phyloP scores from a whole-genome alignment of 352 stramenopile species.

The Achlya hypogyna region DNA sequence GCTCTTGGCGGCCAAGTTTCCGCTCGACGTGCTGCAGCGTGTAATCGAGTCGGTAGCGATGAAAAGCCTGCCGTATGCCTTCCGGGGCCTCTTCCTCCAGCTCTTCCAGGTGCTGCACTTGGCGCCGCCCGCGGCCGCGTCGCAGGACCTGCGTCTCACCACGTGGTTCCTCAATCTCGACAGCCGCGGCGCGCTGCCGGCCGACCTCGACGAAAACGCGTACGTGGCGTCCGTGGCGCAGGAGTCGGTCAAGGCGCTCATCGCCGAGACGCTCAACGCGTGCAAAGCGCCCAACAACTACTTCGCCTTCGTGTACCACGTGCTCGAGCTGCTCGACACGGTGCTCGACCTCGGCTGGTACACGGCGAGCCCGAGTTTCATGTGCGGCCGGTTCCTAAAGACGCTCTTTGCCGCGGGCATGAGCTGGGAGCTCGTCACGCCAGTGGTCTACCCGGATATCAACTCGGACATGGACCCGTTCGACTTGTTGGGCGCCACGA shows the following conservation, averaged over 20 bases:
- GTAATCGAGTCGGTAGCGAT: constrained; percentile 5
- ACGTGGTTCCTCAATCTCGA: neutral
- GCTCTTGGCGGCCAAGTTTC: neutral
- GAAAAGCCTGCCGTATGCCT: neutral
- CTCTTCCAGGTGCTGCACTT: constrained; percentile 9
- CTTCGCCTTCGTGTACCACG: constrained; percentile 12
- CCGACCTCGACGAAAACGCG: neutral
- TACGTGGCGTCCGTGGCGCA: neutral
- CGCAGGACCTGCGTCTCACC: constrained; percentile 4
- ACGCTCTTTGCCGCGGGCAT: constrained; percentile 9
- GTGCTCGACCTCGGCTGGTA: constrained; percentile 17
- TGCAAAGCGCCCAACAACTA: neutral
- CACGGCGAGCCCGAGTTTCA: neutral
- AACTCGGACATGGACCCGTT: constrained; percentile 10
- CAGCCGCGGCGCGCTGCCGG: neutral
- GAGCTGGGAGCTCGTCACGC: constrained; percentile 3
- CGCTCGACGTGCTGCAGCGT: neutral
- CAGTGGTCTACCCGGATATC: neutral
- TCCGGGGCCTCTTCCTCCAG: constrained; percentile 3
- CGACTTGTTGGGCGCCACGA: neutral
- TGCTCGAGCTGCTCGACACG: neutral
- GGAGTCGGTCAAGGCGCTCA: constrained; percentile 1
- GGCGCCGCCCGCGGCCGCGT: neutral
- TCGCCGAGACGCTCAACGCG: neutral
- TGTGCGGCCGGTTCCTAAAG: neutral